These are phyloP conservation scores for Syzygium aromaticum DNA, from an alignment of 345 rosid species.

Conservation along the genomic window DNA sequence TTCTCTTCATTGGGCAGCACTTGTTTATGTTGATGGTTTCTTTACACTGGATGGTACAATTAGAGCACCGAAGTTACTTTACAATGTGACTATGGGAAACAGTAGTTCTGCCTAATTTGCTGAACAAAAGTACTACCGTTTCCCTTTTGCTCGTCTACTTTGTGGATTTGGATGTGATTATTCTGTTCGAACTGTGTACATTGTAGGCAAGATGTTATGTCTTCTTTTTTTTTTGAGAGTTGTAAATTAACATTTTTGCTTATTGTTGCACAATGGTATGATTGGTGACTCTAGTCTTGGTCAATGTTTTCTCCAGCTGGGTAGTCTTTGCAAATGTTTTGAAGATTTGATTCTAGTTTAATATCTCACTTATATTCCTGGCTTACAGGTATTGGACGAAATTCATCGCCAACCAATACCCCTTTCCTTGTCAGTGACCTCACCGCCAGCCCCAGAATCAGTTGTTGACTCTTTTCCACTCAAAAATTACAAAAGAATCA, in stretches of 20 bases:
- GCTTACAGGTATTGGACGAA: slow-evolving; percentile 64
- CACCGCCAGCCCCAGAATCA: slow-evolving; percentile 56
- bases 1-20: not conserved
- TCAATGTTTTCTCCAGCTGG: not conserved
- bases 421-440: slow-evolving; percentile 39
- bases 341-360: not conserved
- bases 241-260: not conserved
- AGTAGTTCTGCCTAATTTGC: not conserved
- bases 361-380: not conserved
- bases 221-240: not conserved
- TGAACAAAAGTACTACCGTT: not conserved
- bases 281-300: not conserved
- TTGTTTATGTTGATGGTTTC: not conserved
- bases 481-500: slow-evolving; percentile 36
- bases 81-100: not conserved
- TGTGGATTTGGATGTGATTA: not conserved
- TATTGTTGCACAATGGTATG: not conserved
- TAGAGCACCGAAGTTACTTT: not conserved
- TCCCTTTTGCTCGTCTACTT: not conserved
- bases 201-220: not conserved
- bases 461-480: slow-evolving; percentile 64
- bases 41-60: not conserved
- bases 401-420: slow-evolving; percentile 53
- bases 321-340: not conserved
- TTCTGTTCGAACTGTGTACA: not conserved